Conservation (phyloP, 441 rosid genomes). For the Heliophila coronopifolia region DNA sequence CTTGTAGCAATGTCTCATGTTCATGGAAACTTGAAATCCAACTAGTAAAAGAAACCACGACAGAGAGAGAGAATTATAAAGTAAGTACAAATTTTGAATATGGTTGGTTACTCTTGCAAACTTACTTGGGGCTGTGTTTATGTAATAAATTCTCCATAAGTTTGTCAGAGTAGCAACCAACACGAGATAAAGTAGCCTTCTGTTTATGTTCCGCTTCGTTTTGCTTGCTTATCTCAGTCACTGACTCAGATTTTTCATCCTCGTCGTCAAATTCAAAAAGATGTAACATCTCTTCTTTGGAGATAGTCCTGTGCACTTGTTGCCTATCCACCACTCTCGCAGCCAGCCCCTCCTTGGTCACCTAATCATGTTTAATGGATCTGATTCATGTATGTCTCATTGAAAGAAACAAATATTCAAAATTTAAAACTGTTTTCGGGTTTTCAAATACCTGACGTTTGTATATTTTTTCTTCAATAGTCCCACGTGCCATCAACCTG, state of each 20-base stretch:
- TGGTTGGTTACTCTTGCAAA: conserved; percentile 10
- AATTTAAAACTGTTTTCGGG: conserved; percentile 7
- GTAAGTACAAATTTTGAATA: neutral
- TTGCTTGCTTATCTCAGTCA: conserved; percentile 36
- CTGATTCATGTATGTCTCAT: conserved; percentile 23
- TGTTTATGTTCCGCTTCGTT: conserved; percentile 41
- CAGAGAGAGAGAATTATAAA: neutral
- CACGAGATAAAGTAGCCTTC: conserved; percentile 44
- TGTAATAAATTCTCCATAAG: conserved; percentile 76
- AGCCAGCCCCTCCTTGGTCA: conserved; percentile 97
- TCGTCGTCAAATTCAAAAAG: conserved; percentile 96
- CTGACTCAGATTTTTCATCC: conserved; percentile 64
- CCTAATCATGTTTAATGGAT: conserved; percentile 47
- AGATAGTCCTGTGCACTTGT: conserved; percentile 90
- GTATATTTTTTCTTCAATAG: conserved; percentile 97
- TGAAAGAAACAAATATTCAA: conserved; percentile 16
- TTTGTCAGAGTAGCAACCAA: conserved; percentile 76
- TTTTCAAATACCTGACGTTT: conserved; percentile 82
- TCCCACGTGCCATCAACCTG: conserved; percentile 92
- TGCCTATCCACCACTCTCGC: conserved; percentile 99
- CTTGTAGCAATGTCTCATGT: conserved; percentile 96
- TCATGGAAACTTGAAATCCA: conserved; percentile 96
- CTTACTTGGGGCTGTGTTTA: conserved; percentile 73
- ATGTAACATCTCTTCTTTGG: conserved; percentile 98
- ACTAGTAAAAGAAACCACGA: conserved; percentile 32